These are phyloP conservation scores for Salix viminalis DNA, from an alignment of 345 rosid species.

Conservation along the genomic window DNA sequence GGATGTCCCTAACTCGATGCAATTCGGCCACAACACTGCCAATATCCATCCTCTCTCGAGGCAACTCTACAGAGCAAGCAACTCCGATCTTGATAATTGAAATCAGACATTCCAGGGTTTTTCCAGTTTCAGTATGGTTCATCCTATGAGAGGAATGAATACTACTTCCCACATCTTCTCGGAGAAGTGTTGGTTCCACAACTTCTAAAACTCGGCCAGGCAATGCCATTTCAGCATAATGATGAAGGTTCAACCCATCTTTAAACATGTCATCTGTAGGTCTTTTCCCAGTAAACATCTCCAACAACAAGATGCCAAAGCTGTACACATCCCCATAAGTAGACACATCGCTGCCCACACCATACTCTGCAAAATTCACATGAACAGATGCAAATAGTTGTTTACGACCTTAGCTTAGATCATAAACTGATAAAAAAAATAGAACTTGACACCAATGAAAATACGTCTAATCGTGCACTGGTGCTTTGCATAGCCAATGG, in stretches of 20 bases:
- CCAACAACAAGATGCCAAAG: not conserved
- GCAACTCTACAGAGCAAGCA: not conserved
- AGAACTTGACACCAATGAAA: too few species aligned
- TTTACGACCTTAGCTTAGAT: too few species aligned
- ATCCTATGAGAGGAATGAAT: not conserved
- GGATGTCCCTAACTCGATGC: too few species aligned
- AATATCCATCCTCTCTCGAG: not conserved
- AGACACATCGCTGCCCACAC: conserved; percentile 6
- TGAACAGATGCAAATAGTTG: too few species aligned
- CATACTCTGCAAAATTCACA: conserved; percentile 4
- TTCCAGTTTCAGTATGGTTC: not conserved
- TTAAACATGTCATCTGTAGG: not conserved
- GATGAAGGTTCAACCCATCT: conserved; percentile 6
- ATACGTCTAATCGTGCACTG: too few species aligned
- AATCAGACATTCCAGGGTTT: not conserved
- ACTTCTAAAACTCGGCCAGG: not conserved
- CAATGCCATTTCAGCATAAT: conserved; percentile 1
- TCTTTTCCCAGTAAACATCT: not conserved
- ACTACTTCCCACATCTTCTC: not conserved
- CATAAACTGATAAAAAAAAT: too few species aligned
- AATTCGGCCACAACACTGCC: not conserved
- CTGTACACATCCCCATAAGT: not conserved
- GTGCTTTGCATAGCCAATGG: too few species aligned
- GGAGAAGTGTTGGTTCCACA: not conserved
- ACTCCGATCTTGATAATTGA: not conserved